Conservation (phyloP, 2,329 filamentous ascomycete species). For the Colletotrichum agaves region DNA sequence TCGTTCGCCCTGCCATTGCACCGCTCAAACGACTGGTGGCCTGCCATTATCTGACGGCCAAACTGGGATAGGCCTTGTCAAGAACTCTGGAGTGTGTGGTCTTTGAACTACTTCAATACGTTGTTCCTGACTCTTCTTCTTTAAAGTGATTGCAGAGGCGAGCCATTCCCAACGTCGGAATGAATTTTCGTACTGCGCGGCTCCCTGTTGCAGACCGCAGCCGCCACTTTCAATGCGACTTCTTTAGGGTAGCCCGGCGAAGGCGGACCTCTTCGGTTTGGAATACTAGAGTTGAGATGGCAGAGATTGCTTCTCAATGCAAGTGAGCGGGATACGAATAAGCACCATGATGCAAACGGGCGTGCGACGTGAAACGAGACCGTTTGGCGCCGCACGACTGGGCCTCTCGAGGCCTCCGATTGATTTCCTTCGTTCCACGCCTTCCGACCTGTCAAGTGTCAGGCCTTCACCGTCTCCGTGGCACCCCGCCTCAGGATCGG, state of each 20-base stretch:
- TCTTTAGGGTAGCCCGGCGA: slow-evolving; percentile 9
- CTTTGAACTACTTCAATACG: not conserved
- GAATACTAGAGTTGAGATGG: slow-evolving; percentile 33
- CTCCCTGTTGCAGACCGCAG: slow-evolving; percentile 11
- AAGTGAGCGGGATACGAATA: slow-evolving; percentile 1
- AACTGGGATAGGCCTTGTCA: slow-evolving; percentile 18
- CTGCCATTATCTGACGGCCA: not conserved
- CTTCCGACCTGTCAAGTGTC: slow-evolving; percentile 22
- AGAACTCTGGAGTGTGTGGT: not conserved
- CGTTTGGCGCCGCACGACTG: slow-evolving; percentile 27
- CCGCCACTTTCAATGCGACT: slow-evolving; percentile 17
- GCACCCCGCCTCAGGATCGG: slow-evolving; percentile 4
- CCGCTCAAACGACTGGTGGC: slow-evolving; percentile 11
- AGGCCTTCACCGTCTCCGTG: not conserved
- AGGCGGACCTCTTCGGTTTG: slow-evolving; percentile 13
- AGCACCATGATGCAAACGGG: slow-evolving; percentile 23
- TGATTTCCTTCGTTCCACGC: slow-evolving; percentile 7
- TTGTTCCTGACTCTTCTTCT: not conserved
- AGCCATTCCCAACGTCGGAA: slow-evolving; percentile 15
- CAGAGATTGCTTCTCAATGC: slow-evolving; percentile 36
- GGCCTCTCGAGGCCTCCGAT: not conserved
- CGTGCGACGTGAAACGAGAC: slow-evolving; percentile 32
- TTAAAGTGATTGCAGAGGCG: not conserved
- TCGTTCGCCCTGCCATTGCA: slow-evolving; percentile 30
- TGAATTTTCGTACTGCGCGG: slow-evolving; percentile 6